phyloP scores from a whole-genome alignment of 2,329 filamentous ascomycete species.

The Fusarium nelsonii region DNA sequence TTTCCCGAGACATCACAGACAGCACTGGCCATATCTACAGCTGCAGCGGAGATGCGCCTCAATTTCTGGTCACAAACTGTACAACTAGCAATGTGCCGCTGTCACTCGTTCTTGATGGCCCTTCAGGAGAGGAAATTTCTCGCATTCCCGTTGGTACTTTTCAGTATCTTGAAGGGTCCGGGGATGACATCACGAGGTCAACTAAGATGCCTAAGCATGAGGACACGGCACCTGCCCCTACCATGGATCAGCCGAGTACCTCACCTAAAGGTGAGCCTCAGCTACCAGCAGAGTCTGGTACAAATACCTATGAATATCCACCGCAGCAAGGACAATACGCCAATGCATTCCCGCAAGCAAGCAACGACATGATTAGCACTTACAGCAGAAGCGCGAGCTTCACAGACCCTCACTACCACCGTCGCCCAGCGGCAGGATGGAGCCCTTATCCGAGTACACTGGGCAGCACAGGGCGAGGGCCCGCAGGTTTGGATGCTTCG shows the following conservation, averaged over 20 bases:
- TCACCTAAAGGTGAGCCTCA: constrained; percentile 58
- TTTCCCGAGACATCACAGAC: constrained; percentile 71
- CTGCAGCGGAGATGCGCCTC: constrained; percentile 78
- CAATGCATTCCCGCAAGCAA: constrained; percentile 56
- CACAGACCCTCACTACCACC: constrained; percentile 62
- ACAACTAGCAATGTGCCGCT: constrained; percentile 65
- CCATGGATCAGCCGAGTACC: constrained; percentile 55
- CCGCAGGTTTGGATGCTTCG: constrained; percentile 58
- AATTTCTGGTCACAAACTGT: constrained; percentile 64
- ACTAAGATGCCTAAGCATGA: constrained; percentile 55
- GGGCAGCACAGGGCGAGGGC: constrained; percentile 58
- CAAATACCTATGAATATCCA: constrained; percentile 62
- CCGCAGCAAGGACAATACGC: constrained; percentile 57
- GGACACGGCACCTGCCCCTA: constrained; percentile 52
- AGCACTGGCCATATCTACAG: constrained; percentile 75
- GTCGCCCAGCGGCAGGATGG: constrained; percentile 55
- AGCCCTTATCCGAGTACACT: constrained; percentile 58
- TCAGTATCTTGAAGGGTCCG: constrained; percentile 65
- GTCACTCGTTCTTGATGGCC: constrained; percentile 65
- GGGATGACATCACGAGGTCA: constrained; percentile 57
- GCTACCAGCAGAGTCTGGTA: constrained; percentile 55
- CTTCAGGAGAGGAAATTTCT: constrained; percentile 66
- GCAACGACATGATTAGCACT: constrained; percentile 66
- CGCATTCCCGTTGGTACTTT: constrained; percentile 61
- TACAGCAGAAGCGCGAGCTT: constrained; percentile 65